phyloP scores from a whole-genome alignment of 2,329 filamentous ascomycete genomes.

The Hirsutella minnesotensis region DNA sequence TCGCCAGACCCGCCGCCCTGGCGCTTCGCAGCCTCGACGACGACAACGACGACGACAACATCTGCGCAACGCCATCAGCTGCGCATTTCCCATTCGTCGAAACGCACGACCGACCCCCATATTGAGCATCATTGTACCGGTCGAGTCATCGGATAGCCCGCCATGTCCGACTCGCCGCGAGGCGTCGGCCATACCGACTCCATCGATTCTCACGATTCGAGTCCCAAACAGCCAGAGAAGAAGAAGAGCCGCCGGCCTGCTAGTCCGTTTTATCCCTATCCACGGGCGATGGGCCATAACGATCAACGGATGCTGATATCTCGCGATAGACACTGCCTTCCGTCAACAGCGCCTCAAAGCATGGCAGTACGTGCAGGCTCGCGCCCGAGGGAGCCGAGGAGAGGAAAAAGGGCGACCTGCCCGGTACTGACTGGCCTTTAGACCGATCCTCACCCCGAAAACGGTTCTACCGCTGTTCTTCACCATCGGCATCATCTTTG shows the following conservation, averaged over 20 bases:
- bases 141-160: not conserved
- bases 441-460: conserved; percentile 89
- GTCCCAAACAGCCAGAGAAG: conserved; percentile 51
- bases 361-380: conserved; percentile 67
- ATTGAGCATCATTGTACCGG: too few relatives aligned
- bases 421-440: conserved; percentile 20
- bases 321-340: conserved; percentile 73
- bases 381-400: not conserved
- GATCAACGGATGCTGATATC: conserved; percentile 13
- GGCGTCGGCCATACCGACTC: conserved; percentile 37
- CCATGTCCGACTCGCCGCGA: conserved; percentile 36
- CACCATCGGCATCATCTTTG: conserved; percentile 80
- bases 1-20: too few relatives aligned
- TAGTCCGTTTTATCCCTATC: conserved; percentile 46
- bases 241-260: conserved; percentile 85
- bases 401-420: too few relatives aligned
- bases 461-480: conserved; percentile 89
- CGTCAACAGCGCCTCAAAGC: conserved; percentile 94
- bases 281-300: not conserved
- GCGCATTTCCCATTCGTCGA: conserved; percentile 11
- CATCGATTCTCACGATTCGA: conserved; percentile 41
- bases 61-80: not conserved
- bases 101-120: too few relatives aligned
- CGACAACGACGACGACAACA: not conserved
- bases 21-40: not conserved